Evolutionary conservation across 495 filamentous ascomycete genomes (phyloP).

Genomic region (Penicillium waksmanii): DNA sequence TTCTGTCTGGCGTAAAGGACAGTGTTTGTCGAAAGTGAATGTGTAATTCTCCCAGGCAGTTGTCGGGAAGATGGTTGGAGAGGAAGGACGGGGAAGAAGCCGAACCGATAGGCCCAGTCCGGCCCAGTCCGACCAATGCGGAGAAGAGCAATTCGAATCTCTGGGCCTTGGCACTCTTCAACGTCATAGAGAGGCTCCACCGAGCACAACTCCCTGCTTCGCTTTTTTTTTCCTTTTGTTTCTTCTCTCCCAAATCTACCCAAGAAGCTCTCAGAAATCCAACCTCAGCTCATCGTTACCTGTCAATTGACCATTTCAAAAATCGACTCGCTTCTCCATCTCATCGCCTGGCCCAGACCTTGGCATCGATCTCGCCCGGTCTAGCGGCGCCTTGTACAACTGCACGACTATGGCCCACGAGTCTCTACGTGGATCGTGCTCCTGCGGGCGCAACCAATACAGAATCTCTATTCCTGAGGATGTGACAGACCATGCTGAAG

Average conservation of each 20-base stretch:
- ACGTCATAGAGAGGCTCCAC: slow-evolving; percentile 37
- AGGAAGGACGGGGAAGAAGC: slow-evolving; percentile 15
- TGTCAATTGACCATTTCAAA: background rate
- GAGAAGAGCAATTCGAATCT: slow-evolving; percentile 22
- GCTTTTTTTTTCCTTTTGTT: slow-evolving; percentile 10
- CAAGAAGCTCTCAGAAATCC: background rate
- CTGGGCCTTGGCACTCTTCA: slow-evolving; percentile 28
- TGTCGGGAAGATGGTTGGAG: slow-evolving; percentile 16
- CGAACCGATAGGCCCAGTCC: slow-evolving; percentile 26
- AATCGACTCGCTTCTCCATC: background rate
- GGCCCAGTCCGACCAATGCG: slow-evolving; percentile 21
- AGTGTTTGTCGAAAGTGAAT: slow-evolving; percentile 16
- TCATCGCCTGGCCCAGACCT: background rate
- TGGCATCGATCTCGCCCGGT: slow-evolving; percentile 1
- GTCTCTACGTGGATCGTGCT: slow-evolving; percentile 73
- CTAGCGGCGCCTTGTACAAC: slow-evolving; percentile 18
- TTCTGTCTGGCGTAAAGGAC: background rate
- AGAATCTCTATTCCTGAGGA: slow-evolving; percentile 66
- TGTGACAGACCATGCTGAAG: slow-evolving; percentile 56
- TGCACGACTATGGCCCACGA: slow-evolving; percentile 38
- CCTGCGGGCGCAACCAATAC: slow-evolving; percentile 85
- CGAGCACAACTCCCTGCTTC: slow-evolving; percentile 15
- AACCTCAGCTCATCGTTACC: background rate
- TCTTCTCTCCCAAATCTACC: slow-evolving; percentile 7
- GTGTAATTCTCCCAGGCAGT: slow-evolving; percentile 16